Evolutionary conservation across 768 basidiomycete genomes (phyloP).

Genomic region (Hygrophorus russula): DNA sequence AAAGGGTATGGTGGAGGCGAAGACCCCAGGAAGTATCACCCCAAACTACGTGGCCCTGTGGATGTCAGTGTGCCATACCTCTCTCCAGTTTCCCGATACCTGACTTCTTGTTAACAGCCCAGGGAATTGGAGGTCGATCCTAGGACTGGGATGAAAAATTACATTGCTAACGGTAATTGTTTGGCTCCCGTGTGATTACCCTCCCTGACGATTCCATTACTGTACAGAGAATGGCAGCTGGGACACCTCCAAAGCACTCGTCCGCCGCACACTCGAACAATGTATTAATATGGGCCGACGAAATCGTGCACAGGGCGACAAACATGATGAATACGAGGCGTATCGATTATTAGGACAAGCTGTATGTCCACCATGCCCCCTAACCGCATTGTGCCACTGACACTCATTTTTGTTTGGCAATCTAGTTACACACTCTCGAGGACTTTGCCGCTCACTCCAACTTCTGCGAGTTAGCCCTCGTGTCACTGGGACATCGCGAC

Average conservation of each 20-base stretch:
- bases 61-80: conserved; percentile 32
- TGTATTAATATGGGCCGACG: conserved; percentile 75
- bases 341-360: conserved; percentile 70
- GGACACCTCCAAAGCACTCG: conserved; percentile 79
- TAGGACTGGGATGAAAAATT: conserved; percentile 89
- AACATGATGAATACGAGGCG: conserved; percentile 65
- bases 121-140: conserved; percentile 79
- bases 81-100: conserved; percentile 2
- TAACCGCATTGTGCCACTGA: not conserved
- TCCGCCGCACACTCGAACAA: conserved; percentile 58
- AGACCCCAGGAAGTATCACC: conserved; percentile 72
- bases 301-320: conserved; percentile 44
- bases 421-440: conserved; percentile 67
- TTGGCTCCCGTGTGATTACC: not conserved
- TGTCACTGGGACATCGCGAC: conserved; percentile 58
- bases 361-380: conserved; percentile 32
- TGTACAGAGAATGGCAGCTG: conserved; percentile 54
- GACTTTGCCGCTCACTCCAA: conserved; percentile 88
- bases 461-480: conserved; percentile 77
- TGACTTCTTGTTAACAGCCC: conserved; percentile 29
- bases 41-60: conserved; percentile 70
- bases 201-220: not conserved
- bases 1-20: conserved; percentile 81
- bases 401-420: not conserved
- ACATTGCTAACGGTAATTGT: conserved; percentile 66